These are phyloP conservation scores for Cercospora sp. DNA, from an alignment of 2,329 filamentous ascomycete species.

Conservation along the genomic window DNA sequence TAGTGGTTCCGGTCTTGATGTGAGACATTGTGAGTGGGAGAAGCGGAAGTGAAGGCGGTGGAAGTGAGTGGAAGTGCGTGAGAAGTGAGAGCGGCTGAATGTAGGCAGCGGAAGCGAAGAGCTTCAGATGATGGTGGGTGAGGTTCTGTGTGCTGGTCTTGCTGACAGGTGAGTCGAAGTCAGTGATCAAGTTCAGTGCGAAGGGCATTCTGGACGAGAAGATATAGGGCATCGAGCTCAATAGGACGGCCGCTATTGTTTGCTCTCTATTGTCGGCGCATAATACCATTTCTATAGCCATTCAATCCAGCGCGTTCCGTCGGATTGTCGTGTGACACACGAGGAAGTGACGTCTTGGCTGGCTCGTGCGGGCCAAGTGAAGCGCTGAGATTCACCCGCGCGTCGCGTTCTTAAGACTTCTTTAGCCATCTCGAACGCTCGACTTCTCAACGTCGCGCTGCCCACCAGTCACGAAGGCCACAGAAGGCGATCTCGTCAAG, in stretches of 20 bases:
- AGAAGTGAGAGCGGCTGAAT: background rate
- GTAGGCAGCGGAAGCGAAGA: background rate
- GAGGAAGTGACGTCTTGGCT: background rate
- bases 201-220: background rate
- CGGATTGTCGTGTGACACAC: background rate
- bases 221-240: background rate
- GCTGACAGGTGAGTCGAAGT: background rate
- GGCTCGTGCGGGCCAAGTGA: background rate
- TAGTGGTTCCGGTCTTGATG: background rate
- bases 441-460: background rate
- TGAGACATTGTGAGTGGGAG: background rate
- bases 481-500: background rate
- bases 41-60: background rate
- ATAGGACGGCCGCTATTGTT: background rate
- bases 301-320: background rate
- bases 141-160: background rate
- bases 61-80: background rate
- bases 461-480: background rate
- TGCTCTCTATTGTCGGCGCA: background rate
- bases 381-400: background rate
- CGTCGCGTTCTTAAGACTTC: background rate
- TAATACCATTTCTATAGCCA: background rate
- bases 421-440: background rate
- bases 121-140: background rate
- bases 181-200: background rate